These are phyloP conservation scores for Microthlaspi erraticum DNA, from an alignment of 345 rosid species.

Conservation along the genomic window DNA sequence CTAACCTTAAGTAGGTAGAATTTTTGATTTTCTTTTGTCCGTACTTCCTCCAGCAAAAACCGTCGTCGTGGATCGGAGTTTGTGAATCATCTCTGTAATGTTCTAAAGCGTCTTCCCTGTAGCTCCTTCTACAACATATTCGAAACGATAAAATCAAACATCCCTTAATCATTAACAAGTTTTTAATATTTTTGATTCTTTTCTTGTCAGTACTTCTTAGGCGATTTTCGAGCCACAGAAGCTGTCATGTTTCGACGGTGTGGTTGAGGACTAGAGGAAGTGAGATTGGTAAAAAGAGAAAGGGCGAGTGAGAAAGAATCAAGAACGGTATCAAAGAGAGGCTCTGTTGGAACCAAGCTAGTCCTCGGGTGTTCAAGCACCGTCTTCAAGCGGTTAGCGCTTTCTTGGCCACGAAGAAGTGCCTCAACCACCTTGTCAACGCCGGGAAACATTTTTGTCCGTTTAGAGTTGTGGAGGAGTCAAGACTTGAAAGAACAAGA, in stretches of 20 bases:
- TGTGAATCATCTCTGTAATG: conserved; percentile 2
- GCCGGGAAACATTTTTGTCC: background rate
- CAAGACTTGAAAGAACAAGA: background rate
- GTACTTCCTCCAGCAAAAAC: conserved; percentile 56
- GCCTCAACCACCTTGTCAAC: conserved; percentile 18
- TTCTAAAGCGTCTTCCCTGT: background rate
- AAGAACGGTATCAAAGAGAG: conserved; percentile 21
- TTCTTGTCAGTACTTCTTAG: background rate
- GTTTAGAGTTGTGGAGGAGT: background rate
- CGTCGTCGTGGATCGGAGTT: conserved; percentile 25
- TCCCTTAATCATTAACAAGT: too few relatives aligned
- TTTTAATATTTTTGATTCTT: background rate
- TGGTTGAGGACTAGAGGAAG: conserved; percentile 6
- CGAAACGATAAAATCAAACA: conserved; percentile 1
- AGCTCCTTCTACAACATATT: conserved; percentile 8
- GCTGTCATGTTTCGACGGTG: background rate
- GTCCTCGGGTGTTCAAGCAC: conserved; percentile 4
- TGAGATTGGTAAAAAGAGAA: background rate
- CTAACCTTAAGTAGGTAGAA: conserved; percentile 44
- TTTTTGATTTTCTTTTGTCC: conserved; percentile 53
- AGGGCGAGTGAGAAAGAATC: conserved; percentile 21
- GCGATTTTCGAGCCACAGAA: background rate
- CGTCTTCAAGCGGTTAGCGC: conserved; percentile 16
- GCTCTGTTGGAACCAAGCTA: background rate
- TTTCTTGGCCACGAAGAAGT: conserved; percentile 31